A percentile compares a stretch with the other conserved stretches of the same genome.
Conservation (phyloP, 306 rosid species). For the Pyrus communis region DNA sequence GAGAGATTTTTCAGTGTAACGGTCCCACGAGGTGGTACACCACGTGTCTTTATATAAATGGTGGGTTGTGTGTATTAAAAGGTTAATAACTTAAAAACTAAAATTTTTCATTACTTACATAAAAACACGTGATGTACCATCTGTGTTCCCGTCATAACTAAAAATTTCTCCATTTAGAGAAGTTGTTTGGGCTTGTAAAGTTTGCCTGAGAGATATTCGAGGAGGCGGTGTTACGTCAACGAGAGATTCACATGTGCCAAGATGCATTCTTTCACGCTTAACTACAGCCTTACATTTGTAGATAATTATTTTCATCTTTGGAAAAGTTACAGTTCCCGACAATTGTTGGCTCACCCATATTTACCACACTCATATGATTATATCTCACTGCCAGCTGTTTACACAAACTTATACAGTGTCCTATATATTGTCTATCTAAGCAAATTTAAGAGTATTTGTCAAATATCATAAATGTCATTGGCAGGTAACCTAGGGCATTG, state of each 20-base stretch:
- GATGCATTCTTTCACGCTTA: background rate
- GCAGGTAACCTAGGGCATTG: background rate
- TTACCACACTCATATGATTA: background rate
- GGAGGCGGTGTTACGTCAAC: background rate
- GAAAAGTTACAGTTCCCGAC: background rate
- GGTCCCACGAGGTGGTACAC: too few relatives aligned
- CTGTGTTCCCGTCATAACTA: too few relatives aligned
- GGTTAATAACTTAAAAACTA: too few relatives aligned
- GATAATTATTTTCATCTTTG: background rate
- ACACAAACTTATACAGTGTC: background rate
- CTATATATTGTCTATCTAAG: background rate
- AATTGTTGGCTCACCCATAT: background rate
- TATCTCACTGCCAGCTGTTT: background rate
- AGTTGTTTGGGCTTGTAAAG: background rate
- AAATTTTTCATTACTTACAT: too few relatives aligned
- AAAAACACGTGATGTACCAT: too few relatives aligned
- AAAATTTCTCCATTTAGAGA: too few relatives aligned
- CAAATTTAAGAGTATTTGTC: conserved; percentile 2
- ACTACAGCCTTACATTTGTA: background rate
- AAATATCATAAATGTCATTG: conserved; percentile 3
- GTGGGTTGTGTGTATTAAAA: too few relatives aligned
- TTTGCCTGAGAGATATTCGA: background rate
- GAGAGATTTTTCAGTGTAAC: too few relatives aligned
- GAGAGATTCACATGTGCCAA: background rate
- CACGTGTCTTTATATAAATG: too few relatives aligned